Evolutionary conservation across 257 asterid species (phyloP), one percentile per base, ranked within the genome.

Genomic region (Plantago major): DNA sequence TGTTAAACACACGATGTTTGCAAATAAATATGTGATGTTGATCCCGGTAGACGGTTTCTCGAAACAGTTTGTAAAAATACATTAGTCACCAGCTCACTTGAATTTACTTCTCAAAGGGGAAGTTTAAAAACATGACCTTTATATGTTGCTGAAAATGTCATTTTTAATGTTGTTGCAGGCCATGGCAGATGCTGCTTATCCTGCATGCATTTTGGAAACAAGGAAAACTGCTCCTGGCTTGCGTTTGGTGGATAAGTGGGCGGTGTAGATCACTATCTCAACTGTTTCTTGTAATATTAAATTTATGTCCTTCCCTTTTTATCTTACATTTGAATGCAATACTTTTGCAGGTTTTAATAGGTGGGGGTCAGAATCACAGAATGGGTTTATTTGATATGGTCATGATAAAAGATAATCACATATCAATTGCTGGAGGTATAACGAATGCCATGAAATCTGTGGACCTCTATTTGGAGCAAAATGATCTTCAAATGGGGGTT

Each of bases 231-330:
- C 97, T 68, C 97, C 97, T 13, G 94, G 90, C 68, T 82, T 93
- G 70, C 91, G 99, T 63, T 73, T 89, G 82, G 89, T 89, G 87
- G 99, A 93, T 72, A 93, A 93, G 73, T 93, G 99, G 99, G 97
- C 97, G 95, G 96, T 93, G 79, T 70, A 79, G 78, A 84, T 80
- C 81, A 56, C 73, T 75, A 61, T 62, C 73, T 72, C 62, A 53
- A 62, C 69, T 65, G 58, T 57, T 73, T 7, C 57, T 52, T 18
- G 53, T 9, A 61, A 60, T 63, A 58, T 49, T 10, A 37, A 30
- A 42, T 58, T 46, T 22, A 19, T 33, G 19, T 18, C 11, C 15
- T 7, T 48, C 46, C 11, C n/a, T 5, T 47, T 51, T 9, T 55
- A 50, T 30, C 70, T 74, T 62, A 43, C 22, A 14, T 55, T 63